Percentiles rank a stretch among this genome's conserved stretches.
phyloP scores from a whole-genome alignment of 2,329 filamentous ascomycete genomes.

The Alternaria viburni region DNA sequence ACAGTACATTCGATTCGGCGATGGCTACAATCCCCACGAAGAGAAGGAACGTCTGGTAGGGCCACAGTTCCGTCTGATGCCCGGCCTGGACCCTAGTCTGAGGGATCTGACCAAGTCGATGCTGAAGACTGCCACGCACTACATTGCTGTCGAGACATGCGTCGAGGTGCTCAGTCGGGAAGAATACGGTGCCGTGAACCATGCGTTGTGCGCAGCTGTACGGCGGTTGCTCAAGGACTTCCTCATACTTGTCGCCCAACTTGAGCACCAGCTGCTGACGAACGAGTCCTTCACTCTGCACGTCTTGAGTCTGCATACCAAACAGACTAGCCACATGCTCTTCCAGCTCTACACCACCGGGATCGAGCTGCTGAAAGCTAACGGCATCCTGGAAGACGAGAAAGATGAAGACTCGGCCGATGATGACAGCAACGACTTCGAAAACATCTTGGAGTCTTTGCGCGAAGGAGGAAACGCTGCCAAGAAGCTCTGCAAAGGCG shows the following conservation, averaged over 20 bases:
- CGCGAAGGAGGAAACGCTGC: slow-evolving; percentile 84
- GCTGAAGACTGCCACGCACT: slow-evolving; percentile 93
- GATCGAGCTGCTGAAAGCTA: slow-evolving; percentile 80
- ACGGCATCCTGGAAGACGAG: slow-evolving; percentile 83
- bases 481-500: slow-evolving; percentile 96
- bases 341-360: slow-evolving; percentile 84
- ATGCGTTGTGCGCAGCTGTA: slow-evolving; percentile 94
- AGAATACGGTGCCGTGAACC: slow-evolving; percentile 92
- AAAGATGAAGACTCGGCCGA: slow-evolving; percentile 67
- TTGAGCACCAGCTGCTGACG: slow-evolving; percentile 91
- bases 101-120: slow-evolving; percentile 87
- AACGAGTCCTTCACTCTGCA: slow-evolving; percentile 91
- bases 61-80: slow-evolving; percentile 77
- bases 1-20: slow-evolving; percentile 90
- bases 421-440: slow-evolving; percentile 82
- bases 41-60: slow-evolving; percentile 88
- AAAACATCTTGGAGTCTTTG: slow-evolving; percentile 90
- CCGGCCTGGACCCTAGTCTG: slow-evolving; percentile 88
- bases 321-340: slow-evolving; percentile 90
- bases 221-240: slow-evolving; percentile 93
- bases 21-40: slow-evolving; percentile 79
- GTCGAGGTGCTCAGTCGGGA: slow-evolving; percentile 92
- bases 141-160: slow-evolving; percentile 88
- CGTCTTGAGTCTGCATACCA: slow-evolving; percentile 87
- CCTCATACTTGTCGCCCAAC: slow-evolving; percentile 86